Evolutionary conservation across 371 early-diverging fungal species (phyloP), one percentile per base, ranked within the genome.

Genomic region (Mortierella sp.): DNA sequence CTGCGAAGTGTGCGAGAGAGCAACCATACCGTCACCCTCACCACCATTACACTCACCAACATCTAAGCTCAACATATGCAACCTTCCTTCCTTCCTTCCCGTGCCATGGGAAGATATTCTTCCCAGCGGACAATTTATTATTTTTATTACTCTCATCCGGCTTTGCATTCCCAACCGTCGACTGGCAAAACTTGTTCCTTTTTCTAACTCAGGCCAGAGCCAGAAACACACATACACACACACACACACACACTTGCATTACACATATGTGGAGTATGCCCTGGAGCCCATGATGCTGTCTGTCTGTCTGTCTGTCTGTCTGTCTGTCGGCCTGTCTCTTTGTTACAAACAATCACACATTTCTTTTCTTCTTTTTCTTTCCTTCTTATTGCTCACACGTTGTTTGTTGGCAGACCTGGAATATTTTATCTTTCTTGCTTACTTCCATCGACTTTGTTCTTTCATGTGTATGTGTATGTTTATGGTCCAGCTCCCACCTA

Each of bases 21-120:
- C 14, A 58, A 55, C n/a, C 55, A 55, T n/a, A 6, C 55, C n/a
- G 8, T 55, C n/a, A 21, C n/a, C 48, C 11, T 18, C 51, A 51
- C 18, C 21, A 21, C 21, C 51, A 18, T 21, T 21, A n/a, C 49
- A 72, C 24, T 14, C 29, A 8, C 21, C 54, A 72, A 18, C 63
- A 32, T 1, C 35, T 24, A 18, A 63, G 18, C 35, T 63, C 63
- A 14, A 16, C 43, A 18, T 14, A 38, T n/a, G 8, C 44, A 44
- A 3, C 51, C 46, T 10, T 35, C 43, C 38, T 29, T 76, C 54
- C 55, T 70, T 38, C 43, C 44, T 70, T 55, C 49, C 56, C 60
- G 60, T 60, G 60, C 60, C 12, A 65, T 65, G 65, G 65, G 65
- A 65, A 65, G 65, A 65, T 21, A 51, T 38, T 38, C 65, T 38